Percentiles rank a stretch among this genome's conserved stretches.
These are phyloP conservation scores for Bacterosira constricta DNA, from an alignment of 108 stramenopile species.

Conservation along the genomic window DNA sequence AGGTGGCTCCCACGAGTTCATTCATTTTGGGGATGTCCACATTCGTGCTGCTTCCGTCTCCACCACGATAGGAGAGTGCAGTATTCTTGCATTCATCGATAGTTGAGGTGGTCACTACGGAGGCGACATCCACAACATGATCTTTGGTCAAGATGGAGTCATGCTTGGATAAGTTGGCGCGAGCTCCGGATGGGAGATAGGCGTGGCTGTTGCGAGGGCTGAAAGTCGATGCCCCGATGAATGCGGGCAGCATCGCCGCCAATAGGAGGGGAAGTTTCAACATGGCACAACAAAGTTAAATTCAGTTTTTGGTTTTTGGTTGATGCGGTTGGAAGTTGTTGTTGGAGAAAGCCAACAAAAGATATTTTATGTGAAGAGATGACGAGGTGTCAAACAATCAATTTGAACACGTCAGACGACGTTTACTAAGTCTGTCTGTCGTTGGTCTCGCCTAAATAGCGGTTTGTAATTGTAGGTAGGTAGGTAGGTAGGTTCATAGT, in stretches of 20 bases:
- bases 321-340: too few species aligned
- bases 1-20: conserved; percentile 40
- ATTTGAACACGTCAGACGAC: too few species aligned
- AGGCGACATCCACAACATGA: not conserved
- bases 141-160: not conserved
- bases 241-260: conserved; percentile 27
- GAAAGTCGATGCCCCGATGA: conserved; percentile 33
- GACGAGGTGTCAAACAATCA: too few species aligned
- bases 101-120: not conserved
- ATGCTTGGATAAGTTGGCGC: not conserved
- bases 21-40: conserved; percentile 34
- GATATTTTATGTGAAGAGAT: too few species aligned
- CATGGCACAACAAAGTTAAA: too few species aligned
- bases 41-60: conserved; percentile 9
- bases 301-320: too few species aligned
- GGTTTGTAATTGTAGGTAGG: too few species aligned
- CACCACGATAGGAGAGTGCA: not conserved
- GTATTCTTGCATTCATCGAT: not conserved
- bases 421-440: too few species aligned
- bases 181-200: conserved; percentile 4
- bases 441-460: too few species aligned
- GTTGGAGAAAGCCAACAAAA: too few species aligned
- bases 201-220: conserved; percentile 13
- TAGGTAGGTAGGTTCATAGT: too few species aligned
- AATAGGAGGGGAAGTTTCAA: conserved; percentile 21